These are phyloP conservation scores for Edaphochlamys debaryana DNA, from an alignment of 139 green algal species.

Conservation along the genomic window DNA sequence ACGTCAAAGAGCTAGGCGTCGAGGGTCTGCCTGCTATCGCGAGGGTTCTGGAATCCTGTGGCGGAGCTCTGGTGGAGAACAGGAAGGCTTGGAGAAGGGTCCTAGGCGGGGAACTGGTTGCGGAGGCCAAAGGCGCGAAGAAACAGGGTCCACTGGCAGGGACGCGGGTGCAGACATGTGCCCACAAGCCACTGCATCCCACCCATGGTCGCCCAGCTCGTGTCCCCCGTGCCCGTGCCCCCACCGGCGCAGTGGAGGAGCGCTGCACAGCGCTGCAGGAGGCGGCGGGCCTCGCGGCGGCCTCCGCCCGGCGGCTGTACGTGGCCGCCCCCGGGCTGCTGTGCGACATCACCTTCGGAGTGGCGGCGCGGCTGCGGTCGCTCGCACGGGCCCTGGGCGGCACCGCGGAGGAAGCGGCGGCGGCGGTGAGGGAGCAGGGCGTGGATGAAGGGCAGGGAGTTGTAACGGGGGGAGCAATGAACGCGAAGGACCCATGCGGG, in stretches of 20 bases:
- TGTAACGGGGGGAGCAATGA: not conserved
- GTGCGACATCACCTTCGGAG: constrained; percentile 11
- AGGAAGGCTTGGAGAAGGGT: too few species aligned
- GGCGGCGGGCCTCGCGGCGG: not conserved
- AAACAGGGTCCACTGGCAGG: too few species aligned
- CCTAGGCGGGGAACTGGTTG: not conserved
- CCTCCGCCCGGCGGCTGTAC: constrained; percentile 1
- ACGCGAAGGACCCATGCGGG: too few species aligned
- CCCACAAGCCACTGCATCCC: too few species aligned
- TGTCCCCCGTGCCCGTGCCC: too few species aligned
- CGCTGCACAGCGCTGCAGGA: not conserved
- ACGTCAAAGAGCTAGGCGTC: too few species aligned
- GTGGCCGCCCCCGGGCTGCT: constrained; percentile 1
- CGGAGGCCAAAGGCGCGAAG: too few species aligned
- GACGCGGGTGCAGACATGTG: too few species aligned
- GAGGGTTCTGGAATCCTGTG: too few species aligned
- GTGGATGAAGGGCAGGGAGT: not conserved
- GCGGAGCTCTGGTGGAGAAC: not conserved
- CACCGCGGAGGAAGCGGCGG: not conserved
- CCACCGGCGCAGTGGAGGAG: constrained; percentile 21
- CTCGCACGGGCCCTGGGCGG: not conserved
- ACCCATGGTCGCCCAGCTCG: too few species aligned
- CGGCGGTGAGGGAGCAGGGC: not conserved
- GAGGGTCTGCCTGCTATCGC: too few species aligned
- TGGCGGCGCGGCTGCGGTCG: constrained; percentile 12